Conservation (phyloP, 2,329 filamentous ascomycete species). For the Laburnicola sp. region DNA sequence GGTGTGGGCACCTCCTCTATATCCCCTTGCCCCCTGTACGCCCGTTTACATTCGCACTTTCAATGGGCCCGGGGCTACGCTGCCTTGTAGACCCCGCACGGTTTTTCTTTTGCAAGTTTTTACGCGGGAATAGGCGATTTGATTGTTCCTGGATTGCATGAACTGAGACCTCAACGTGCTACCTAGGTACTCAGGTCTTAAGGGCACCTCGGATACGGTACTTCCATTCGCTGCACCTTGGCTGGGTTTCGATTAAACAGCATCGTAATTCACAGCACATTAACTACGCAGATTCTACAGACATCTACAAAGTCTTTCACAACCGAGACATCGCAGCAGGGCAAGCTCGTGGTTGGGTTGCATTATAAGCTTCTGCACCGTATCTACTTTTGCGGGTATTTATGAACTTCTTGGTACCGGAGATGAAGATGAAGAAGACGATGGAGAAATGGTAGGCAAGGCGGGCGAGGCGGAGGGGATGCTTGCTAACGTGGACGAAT, state of each 20-base stretch:
- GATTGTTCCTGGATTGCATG: background rate
- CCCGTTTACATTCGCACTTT: too few species aligned
- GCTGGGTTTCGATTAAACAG: slow-evolving; percentile 59
- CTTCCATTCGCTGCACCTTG: background rate
- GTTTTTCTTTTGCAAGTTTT: background rate
- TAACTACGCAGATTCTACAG: slow-evolving; percentile 66
- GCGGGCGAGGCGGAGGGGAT: slow-evolving; percentile 67
- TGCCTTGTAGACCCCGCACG: background rate
- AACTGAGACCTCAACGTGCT: background rate
- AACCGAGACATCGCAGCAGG: slow-evolving; percentile 65
- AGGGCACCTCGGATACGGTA: background rate
- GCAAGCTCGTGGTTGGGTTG: slow-evolving; percentile 68
- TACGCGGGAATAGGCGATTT: background rate
- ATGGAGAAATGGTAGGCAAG: slow-evolving; percentile 72
- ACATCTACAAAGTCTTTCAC: slow-evolving; percentile 70
- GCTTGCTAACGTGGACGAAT: slow-evolving; percentile 51
- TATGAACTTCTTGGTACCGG: slow-evolving; percentile 69
- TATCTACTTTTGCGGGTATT: slow-evolving; percentile 77
- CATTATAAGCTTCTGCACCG: slow-evolving; percentile 73
- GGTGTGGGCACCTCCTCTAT: too few species aligned
- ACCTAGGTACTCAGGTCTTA: too few species aligned
- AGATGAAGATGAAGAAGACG: slow-evolving; percentile 74
- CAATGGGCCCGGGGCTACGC: background rate
- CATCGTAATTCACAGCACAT: slow-evolving; percentile 69
- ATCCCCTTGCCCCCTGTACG: too few species aligned